Percentiles rank a stretch among this genome's conserved stretches.
These are phyloP conservation scores for Zoysia matrella DNA, from an alignment of 202 grass and related monocot genomes.

Conservation along the genomic window DNA sequence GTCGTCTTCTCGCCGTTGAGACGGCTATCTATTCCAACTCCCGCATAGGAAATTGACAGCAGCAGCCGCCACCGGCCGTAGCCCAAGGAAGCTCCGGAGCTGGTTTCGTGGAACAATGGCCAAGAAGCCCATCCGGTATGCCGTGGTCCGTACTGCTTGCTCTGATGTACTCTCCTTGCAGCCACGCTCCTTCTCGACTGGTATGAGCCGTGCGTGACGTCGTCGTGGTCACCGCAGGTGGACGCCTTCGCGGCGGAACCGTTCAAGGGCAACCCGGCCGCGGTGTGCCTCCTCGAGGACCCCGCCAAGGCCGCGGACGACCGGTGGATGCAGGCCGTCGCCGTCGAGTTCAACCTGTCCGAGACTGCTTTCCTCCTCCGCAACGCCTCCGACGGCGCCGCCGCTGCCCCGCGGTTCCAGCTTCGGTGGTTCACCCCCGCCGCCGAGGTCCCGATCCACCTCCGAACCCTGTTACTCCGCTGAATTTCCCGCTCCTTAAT, in stretches of 20 bases:
- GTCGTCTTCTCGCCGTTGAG: neutral
- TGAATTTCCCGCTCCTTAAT: neutral
- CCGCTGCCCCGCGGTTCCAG: constrained; percentile 43
- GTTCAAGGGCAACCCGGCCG: constrained; percentile 90
- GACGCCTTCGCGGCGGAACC: constrained; percentile 70
- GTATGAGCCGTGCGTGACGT: neutral
- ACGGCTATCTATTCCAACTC: neutral
- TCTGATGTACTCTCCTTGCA: neutral
- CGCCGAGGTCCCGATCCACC: constrained; percentile 53
- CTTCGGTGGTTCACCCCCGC: constrained; percentile 89
- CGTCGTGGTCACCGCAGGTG: constrained; percentile 48
- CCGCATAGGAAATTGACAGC: neutral
- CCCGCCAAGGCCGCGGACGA: constrained; percentile 39
- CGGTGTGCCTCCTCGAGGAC: constrained; percentile 72
- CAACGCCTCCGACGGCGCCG: constrained; percentile 21
- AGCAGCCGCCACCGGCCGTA: neutral
- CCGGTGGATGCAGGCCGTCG: constrained; percentile 78
- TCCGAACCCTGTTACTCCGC: neutral
- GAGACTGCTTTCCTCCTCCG: constrained; percentile 59
- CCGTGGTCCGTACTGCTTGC: constrained; percentile 59
- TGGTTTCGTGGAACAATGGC: constrained; percentile 42
- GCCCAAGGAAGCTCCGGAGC: neutral
- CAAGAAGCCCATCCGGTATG: constrained; percentile 62
- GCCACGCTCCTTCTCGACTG: neutral
- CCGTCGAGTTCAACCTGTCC: constrained; percentile 80